phyloP scores from a whole-genome alignment of 352 stramenopile species.

The Phytophthora pinifolia region DNA sequence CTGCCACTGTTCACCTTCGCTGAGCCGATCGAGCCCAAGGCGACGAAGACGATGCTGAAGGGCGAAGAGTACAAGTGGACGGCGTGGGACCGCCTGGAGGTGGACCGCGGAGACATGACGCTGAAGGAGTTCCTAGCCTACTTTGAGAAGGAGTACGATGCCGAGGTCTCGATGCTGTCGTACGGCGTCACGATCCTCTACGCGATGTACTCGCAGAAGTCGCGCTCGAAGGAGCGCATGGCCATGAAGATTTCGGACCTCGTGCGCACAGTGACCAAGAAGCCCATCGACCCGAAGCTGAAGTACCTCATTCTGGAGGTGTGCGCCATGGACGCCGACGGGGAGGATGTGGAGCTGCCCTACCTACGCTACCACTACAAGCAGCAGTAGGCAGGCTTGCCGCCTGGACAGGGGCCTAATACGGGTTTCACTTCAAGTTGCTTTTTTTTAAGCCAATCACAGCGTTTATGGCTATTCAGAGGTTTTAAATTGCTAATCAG shows the following conservation, averaged over 20 bases:
- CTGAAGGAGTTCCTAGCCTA: conserved; percentile 95
- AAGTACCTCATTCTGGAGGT: conserved; percentile 97
- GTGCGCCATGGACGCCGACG: conserved; percentile 95
- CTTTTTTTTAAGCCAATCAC: background rate
- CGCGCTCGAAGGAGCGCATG: conserved; percentile 93
- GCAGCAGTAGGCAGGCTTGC: conserved; percentile 26
- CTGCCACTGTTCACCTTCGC: conserved; percentile 98
- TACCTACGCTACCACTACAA: conserved; percentile 92
- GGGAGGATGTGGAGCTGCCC: conserved; percentile 95
- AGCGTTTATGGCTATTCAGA: background rate
- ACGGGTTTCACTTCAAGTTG: conserved; percentile 11
- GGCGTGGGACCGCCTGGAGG: conserved; percentile 96
- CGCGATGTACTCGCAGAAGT: conserved; percentile 89
- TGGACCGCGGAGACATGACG: conserved; percentile 95
- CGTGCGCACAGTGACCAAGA: conserved; percentile 96
- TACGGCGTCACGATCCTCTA: conserved; percentile 94
- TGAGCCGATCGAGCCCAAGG: conserved; percentile 94
- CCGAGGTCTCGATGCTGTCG: conserved; percentile 98
- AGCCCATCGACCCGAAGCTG: conserved; percentile 92
- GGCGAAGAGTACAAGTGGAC: conserved; percentile 97
- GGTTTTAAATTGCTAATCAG: conserved; percentile 10
- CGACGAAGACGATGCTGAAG: conserved; percentile 92
- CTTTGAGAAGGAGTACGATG: conserved; percentile 96
- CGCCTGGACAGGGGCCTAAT: background rate
- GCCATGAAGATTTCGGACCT: conserved; percentile 97